These are phyloP conservation scores for Suillus alpinus DNA, from an alignment of 768 basidiomycete species.

Conservation along the genomic window DNA sequence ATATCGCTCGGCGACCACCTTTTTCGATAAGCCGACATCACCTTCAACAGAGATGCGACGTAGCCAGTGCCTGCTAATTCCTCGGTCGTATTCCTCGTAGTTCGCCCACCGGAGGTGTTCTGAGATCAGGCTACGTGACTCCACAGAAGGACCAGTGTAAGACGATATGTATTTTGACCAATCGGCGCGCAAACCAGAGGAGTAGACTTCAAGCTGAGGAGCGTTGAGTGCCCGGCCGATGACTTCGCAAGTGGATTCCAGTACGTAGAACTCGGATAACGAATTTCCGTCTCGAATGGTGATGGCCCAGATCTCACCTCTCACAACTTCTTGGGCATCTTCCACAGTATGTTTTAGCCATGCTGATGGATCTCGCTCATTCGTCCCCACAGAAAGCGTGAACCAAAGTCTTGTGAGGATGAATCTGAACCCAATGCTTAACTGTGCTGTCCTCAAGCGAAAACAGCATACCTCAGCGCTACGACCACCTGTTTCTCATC, in stretches of 20 bases:
- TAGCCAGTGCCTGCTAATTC: constrained; percentile 70
- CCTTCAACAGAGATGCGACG: constrained; percentile 42
- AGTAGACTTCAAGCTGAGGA: constrained; percentile 1
- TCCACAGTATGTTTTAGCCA: constrained; percentile 40
- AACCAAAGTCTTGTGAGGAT: constrained; percentile 64
- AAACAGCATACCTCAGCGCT: constrained; percentile 48
- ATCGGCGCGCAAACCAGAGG: constrained; percentile 47
- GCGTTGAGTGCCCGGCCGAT: constrained; percentile 42
- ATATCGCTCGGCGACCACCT: constrained; percentile 57
- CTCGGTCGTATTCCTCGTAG: constrained; percentile 64
- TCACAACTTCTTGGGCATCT: constrained; percentile 51
- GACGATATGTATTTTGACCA: constrained; percentile 60
- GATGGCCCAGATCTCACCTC: constrained; percentile 61
- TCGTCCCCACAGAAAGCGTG: constrained; percentile 48
- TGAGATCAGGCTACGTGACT: constrained; percentile 21
- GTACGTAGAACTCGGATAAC: constrained; percentile 47
- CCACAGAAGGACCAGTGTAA: background rate
- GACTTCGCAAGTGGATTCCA: constrained; percentile 74
- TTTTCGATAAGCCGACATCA: constrained; percentile 38
- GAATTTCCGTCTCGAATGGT: constrained; percentile 23
- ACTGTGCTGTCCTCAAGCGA: background rate
- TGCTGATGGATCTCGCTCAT: constrained; percentile 24
- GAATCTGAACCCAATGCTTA: constrained; percentile 42
- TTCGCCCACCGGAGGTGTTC: constrained; percentile 61
- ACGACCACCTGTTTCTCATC: constrained; percentile 53